Evolutionary conservation across 371 early-diverging fungal genomes (phyloP).

Genomic region (Catenaria anguillulae): DNA sequence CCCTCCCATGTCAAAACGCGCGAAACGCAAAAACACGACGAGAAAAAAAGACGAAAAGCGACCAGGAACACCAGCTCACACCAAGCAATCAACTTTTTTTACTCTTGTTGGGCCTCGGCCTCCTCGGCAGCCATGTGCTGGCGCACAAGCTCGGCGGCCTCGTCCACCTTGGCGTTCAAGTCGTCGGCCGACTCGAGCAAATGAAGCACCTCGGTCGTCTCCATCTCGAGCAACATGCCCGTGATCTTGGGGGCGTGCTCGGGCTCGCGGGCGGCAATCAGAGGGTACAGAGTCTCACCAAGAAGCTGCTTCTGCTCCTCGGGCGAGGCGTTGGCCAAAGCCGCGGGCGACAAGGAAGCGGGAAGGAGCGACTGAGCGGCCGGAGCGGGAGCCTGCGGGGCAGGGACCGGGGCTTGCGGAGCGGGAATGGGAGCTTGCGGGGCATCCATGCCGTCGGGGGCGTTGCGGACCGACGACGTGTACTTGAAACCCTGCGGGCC

Average conservation of each 20-base stretch:
- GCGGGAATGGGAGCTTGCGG: conserved; percentile 15
- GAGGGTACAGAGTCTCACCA: conserved; percentile 87
- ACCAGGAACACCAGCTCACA: too few relatives aligned
- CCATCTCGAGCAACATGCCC: conserved; percentile 97
- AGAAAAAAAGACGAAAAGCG: too few relatives aligned
- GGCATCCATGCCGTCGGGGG: conserved; percentile 7
- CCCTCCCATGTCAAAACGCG: too few relatives aligned
- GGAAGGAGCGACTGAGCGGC: conserved; percentile 8
- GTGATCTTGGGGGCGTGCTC: conserved; percentile 90
- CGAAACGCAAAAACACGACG: too few relatives aligned
- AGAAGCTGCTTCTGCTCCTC: conserved; percentile 88
- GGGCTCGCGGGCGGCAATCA: conserved; percentile 45
- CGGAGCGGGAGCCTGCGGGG: conserved; percentile 13
- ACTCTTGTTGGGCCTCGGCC: conserved; percentile 5
- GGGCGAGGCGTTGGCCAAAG: conserved; percentile 60
- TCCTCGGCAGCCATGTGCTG: conserved; percentile 31
- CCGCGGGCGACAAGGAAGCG: conserved; percentile 48
- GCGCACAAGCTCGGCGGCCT: conserved; percentile 75
- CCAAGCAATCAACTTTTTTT: too few relatives aligned
- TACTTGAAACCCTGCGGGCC: conserved; percentile 31
- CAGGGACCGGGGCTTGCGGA: too few relatives aligned
- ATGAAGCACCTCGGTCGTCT: conserved; percentile 79
- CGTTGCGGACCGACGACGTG: conserved; percentile 34
- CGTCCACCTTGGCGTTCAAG: conserved; percentile 56
- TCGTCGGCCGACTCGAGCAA: conserved; percentile 64